Evolutionary conservation across 2,329 filamentous ascomycete species (phyloP).

Genomic region (Fusarium algeriense): DNA sequence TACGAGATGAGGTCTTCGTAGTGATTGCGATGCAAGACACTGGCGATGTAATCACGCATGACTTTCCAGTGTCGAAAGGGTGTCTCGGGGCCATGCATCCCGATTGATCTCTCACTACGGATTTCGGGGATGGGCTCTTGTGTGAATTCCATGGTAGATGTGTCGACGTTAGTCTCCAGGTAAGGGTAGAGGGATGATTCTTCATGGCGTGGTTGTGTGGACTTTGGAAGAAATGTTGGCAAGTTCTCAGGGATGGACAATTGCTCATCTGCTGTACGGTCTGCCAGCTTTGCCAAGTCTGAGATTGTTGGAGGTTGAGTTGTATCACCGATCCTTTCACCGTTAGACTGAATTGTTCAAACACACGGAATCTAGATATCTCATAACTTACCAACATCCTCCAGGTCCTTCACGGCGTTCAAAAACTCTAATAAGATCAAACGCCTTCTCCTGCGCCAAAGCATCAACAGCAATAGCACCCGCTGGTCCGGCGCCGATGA

Average conservation of each 20-base stretch:
- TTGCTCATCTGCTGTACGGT: constrained; percentile 63
- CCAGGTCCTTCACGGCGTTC: constrained; percentile 70
- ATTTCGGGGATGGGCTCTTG: constrained; percentile 64
- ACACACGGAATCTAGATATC: rapidly evolving
- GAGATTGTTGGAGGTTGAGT: constrained; percentile 56
- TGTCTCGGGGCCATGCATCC: constrained; percentile 65
- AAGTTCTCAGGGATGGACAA: constrained; percentile 60
- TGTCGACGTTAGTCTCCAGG: constrained; percentile 74
- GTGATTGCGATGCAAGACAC: constrained; percentile 63
- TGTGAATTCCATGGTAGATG: constrained; percentile 70
- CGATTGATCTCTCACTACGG: constrained; percentile 48
- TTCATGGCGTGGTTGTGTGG: constrained; percentile 61
- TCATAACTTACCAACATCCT: constrained; percentile 67
- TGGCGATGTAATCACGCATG: constrained; percentile 66
- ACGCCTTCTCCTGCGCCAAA: constrained; percentile 67
- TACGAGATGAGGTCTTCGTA: constrained; percentile 66
- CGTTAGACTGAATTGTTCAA: background rate
- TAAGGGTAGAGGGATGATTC: constrained; percentile 72
- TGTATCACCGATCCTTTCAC: constrained; percentile 58
- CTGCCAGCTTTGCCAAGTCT: constrained; percentile 60
- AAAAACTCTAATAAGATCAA: constrained; percentile 71
- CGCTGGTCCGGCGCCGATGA: constrained; percentile 71
- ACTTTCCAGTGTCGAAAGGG: constrained; percentile 73
- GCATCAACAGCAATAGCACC: constrained; percentile 72
- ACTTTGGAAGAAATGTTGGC: constrained; percentile 59